phyloP scores from a whole-genome alignment of 805 yeast species.

The Spathaspora arborariae region DNA sequence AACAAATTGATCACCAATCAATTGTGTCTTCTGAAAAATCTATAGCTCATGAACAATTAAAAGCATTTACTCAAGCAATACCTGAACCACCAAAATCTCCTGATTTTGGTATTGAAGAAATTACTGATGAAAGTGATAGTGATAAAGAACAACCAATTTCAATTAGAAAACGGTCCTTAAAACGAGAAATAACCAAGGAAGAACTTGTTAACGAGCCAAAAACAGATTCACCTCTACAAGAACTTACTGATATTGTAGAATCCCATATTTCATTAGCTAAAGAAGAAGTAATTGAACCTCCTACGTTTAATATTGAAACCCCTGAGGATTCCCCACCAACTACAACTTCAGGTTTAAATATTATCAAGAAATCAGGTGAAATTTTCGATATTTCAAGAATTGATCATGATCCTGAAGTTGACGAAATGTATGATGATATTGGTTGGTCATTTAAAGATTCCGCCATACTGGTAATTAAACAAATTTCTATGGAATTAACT shows the following conservation, averaged over 20 bases:
- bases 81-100: slow-evolving; percentile 13
- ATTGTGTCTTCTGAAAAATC: not conserved
- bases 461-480: slow-evolving; percentile 52
- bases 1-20: slow-evolving; percentile 11
- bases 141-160: not conserved
- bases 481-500: slow-evolving; percentile 56
- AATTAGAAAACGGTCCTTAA: not conserved
- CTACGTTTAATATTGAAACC: not conserved
- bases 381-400: not conserved
- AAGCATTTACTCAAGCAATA: slow-evolving; percentile 9
- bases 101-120: slow-evolving; percentile 37
- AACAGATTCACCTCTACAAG: slow-evolving; percentile 29
- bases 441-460: slow-evolving; percentile 73
- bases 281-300: not conserved
- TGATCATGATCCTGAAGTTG: slow-evolving; percentile 40
- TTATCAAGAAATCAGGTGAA: slow-evolving; percentile 8
- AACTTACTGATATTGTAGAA: slow-evolving; percentile 37
- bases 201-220: no score
- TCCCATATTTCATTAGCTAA: slow-evolving; percentile 19
- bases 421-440: slow-evolving; percentile 72
- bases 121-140: slow-evolving; percentile 25
- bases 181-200: not conserved
- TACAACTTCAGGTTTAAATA: slow-evolving; percentile 12
- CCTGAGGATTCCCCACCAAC: not conserved
- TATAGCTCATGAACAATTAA: not conserved